phyloP scores from a whole-genome alignment of 306 rosid species.

The Rosa lucieae region DNA sequence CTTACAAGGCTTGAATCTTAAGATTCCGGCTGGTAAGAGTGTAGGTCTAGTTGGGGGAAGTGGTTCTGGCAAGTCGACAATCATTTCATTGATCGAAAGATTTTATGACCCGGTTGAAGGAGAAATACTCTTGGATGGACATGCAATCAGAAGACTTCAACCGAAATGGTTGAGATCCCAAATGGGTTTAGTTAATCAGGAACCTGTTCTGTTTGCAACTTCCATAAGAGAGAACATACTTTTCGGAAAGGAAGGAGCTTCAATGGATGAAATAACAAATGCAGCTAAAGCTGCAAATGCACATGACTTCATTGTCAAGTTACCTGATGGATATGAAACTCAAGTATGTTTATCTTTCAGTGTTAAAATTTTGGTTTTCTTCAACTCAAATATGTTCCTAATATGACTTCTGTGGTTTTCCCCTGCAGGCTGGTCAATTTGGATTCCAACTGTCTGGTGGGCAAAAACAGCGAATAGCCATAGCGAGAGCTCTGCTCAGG shows the following conservation, averaged over 20 bases:
- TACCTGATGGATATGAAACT: slow-evolving; percentile 88
- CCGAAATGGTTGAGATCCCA: slow-evolving; percentile 91
- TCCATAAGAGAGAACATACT: slow-evolving; percentile 74
- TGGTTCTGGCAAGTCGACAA: slow-evolving; percentile 88
- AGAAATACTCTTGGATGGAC: slow-evolving; percentile 75
- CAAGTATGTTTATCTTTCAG: slow-evolving; percentile 54
- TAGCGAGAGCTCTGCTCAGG: slow-evolving; percentile 80
- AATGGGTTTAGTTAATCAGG: slow-evolving; percentile 82
- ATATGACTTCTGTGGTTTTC: slow-evolving; percentile 17
- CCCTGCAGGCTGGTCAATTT: slow-evolving; percentile 71
- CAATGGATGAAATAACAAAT: slow-evolving; percentile 65
- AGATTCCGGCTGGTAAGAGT: slow-evolving; percentile 68
- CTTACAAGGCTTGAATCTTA: slow-evolving; percentile 65
- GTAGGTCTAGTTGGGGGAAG: slow-evolving; percentile 88
- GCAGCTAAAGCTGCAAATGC: slow-evolving; percentile 90
- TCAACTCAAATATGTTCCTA: not conserved
- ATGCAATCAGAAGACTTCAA: slow-evolving; percentile 64
- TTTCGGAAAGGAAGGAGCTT: slow-evolving; percentile 87
- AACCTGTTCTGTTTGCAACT: slow-evolving; percentile 92
- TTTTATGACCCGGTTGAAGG: slow-evolving; percentile 86
- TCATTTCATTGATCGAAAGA: slow-evolving; percentile 78
- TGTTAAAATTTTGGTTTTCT: slow-evolving; percentile 7
- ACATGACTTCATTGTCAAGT: slow-evolving; percentile 72
- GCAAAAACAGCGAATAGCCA: slow-evolving; percentile 86
- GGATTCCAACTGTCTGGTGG: slow-evolving; percentile 88